phyloP scores from a whole-genome alignment of 495 filamentous ascomycete species.

The Talaromyces thailandensis region DNA sequence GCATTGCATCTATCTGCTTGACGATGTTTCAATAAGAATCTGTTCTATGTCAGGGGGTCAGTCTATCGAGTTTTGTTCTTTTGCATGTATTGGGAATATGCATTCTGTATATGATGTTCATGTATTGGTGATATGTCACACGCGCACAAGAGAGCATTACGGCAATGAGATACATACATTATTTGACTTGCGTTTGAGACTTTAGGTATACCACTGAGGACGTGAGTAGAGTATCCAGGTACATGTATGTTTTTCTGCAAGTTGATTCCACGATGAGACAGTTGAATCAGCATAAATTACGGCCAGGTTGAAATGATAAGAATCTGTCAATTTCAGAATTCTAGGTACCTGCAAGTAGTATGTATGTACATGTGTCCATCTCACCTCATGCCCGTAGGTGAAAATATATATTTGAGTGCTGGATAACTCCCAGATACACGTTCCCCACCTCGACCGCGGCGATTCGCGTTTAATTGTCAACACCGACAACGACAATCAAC shows the following conservation, averaged over 20 bases:
- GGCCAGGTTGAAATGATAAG: too few species aligned
- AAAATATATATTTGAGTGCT: background rate
- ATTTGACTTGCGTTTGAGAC: background rate
- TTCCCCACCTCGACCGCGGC: background rate
- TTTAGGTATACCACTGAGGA: too few species aligned
- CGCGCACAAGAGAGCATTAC: background rate
- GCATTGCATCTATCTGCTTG: slow-evolving; percentile 1
- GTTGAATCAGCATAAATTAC: too few species aligned
- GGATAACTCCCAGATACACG: background rate
- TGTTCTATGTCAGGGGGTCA: background rate
- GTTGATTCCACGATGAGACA: too few species aligned
- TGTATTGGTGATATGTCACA: background rate
- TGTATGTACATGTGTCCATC: background rate
- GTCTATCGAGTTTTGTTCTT: background rate
- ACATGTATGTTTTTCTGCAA: too few species aligned
- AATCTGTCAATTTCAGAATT: background rate
- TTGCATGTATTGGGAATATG: background rate
- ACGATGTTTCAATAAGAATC: background rate
- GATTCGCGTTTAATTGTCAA: background rate
- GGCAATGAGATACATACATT: background rate
- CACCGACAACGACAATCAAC: background rate
- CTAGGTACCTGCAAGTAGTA: too few species aligned
- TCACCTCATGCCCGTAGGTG: background rate
- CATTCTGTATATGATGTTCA: background rate
- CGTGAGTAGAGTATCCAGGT: too few species aligned